Percentiles rank a stretch among this genome's conserved stretches.
Evolutionary conservation across 2,329 filamentous ascomycete genomes (phyloP).

Genomic region (Nemania abortiva): DNA sequence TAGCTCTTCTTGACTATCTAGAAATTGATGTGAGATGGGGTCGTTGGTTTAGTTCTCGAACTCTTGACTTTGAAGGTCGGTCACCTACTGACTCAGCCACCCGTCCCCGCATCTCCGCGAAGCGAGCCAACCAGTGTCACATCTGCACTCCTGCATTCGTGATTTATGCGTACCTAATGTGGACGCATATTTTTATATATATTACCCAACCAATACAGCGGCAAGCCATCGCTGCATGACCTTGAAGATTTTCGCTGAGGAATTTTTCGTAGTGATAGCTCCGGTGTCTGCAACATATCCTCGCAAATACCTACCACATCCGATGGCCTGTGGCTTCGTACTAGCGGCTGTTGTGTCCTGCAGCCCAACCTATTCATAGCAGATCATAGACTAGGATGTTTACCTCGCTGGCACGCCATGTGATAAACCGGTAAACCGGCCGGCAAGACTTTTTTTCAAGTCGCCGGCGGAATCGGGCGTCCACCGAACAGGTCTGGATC

Average conservation of each 20-base stretch:
- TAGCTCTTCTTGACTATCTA: background rate
- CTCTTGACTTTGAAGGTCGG: background rate
- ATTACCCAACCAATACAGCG: constrained; percentile 25
- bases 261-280: background rate
- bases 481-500: constrained; percentile 7
- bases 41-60: constrained; percentile 11
- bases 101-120: constrained; percentile 19
- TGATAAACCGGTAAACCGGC: background rate
- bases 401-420: constrained; percentile 13
- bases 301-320: constrained; percentile 28
- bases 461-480: constrained; percentile 13
- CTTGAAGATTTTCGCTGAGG: constrained; percentile 2
- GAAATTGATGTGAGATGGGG: constrained; percentile 20
- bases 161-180: constrained; percentile 1
- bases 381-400: constrained; percentile 4
- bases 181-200: constrained; percentile 14
- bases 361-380: background rate
- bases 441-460: constrained; percentile 10
- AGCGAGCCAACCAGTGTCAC: constrained; percentile 28
- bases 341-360: background rate
- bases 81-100: constrained; percentile 28
- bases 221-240: constrained; percentile 27
- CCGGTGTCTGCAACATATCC: background rate
- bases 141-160: background rate
- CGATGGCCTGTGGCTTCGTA: constrained; percentile 1